A percentile compares a stretch with the other conserved stretches of the same genome.
These are phyloP conservation scores for Porphyra umbilicalis DNA, from an alignment of 31 red algal genomes.

Conservation along the genomic window DNA sequence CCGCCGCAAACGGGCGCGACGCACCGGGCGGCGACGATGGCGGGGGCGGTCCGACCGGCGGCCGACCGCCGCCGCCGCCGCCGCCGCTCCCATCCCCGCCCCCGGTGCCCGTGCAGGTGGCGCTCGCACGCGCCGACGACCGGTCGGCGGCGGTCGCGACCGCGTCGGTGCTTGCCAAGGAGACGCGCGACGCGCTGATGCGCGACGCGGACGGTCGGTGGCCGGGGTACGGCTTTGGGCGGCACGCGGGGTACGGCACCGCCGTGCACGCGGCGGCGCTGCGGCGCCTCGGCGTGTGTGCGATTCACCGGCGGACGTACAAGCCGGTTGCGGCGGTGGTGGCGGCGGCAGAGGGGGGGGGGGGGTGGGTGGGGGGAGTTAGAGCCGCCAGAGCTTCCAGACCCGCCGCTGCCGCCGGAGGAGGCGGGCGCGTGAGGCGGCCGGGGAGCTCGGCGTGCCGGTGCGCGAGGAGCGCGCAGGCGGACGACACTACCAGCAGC, in stretches of 20 bases:
- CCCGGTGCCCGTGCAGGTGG: background rate
- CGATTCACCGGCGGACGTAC: slow-evolving; percentile 46
- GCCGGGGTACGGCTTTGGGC: slow-evolving; percentile 44
- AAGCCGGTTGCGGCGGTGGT: slow-evolving; percentile 19
- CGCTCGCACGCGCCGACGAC: background rate
- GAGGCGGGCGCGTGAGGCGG: too few relatives aligned
- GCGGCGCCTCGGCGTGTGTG: slow-evolving; percentile 14
- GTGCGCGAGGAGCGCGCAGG: too few relatives aligned
- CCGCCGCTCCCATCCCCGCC: too few relatives aligned
- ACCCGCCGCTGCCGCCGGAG: too few relatives aligned
- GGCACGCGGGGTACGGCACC: slow-evolving; percentile 32
- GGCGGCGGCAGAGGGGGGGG: slow-evolving; percentile 1
- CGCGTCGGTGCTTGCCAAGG: slow-evolving; percentile 38
- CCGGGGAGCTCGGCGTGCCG: too few relatives aligned
- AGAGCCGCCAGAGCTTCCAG: too few relatives aligned
- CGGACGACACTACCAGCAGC: too few relatives aligned
- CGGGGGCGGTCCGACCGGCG: background rate
- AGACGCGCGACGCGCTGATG: slow-evolving; percentile 49
- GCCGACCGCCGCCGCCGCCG: too few relatives aligned
- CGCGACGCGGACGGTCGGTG: slow-evolving; percentile 10
- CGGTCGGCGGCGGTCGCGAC: slow-evolving; percentile 10
- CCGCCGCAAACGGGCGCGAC: background rate
- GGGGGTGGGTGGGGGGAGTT: too few relatives aligned
- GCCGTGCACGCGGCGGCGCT: slow-evolving; percentile 18
- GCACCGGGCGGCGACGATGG: background rate